Conservation (phyloP, 768 basidiomycete genomes). For the Suillus ampliporus region DNA sequence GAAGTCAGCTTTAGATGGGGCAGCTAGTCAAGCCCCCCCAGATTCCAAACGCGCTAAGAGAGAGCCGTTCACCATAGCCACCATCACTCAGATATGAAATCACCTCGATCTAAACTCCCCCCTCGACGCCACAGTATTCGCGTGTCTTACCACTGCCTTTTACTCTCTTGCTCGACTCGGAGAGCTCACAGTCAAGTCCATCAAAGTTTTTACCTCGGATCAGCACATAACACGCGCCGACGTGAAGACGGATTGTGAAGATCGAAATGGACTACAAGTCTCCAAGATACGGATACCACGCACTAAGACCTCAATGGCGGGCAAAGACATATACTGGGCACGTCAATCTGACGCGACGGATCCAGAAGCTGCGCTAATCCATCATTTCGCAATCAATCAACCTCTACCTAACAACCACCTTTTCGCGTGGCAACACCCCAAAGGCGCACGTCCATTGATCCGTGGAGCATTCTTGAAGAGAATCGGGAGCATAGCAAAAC, state of each 20-base stretch:
- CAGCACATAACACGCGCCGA: neutral
- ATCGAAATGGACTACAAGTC: neutral
- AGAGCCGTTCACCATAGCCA: no score
- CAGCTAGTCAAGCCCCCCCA: no score
- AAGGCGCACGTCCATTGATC: slow-evolving; percentile 30
- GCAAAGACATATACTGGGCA: neutral
- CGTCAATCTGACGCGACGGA: neutral
- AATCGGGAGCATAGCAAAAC: slow-evolving; percentile 17
- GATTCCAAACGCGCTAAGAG: no score
- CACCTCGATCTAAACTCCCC: no score
- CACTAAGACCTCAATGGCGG: neutral
- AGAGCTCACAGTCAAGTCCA: no score
- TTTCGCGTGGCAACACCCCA: slow-evolving; percentile 32
- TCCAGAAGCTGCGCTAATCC: neutral
- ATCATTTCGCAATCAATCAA: neutral
- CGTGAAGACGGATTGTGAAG: neutral
- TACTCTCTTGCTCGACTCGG: no score
- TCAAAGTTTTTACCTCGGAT: neutral
- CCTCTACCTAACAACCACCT: slow-evolving; percentile 24
- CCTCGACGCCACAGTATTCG: no score
- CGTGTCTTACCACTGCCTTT: no score
- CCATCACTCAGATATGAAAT: no score
- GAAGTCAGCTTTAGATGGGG: no score
- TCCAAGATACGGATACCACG: neutral
- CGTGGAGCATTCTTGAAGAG: slow-evolving; percentile 26